Evolutionary conservation across 1,139 yeast species (phyloP).

Genomic region (Lodderomyces metapsilosis): DNA sequence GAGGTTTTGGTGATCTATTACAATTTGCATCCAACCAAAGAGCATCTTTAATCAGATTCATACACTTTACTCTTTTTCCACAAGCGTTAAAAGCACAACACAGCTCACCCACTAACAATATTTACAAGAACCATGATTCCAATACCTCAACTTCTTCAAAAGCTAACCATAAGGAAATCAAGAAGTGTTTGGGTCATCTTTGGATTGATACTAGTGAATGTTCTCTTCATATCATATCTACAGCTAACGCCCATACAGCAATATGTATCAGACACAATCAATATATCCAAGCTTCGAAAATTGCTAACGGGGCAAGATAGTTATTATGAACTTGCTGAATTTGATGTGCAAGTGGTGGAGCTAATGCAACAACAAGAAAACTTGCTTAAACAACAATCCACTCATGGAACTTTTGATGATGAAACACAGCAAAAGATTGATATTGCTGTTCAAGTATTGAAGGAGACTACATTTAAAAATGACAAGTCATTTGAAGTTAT

Average conservation of each 20-base stretch:
- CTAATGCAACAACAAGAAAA: constrained; percentile 1
- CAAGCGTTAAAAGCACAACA: too few species aligned
- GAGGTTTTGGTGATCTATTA: too few species aligned
- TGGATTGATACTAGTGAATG: constrained; percentile 18
- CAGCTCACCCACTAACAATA: too few species aligned
- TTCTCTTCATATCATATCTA: constrained; percentile 17
- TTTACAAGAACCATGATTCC: too few species aligned
- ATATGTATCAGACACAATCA: constrained; percentile 9
- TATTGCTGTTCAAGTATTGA: background rate
- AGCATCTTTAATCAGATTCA: too few species aligned
- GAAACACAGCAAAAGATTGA: background rate
- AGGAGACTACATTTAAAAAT: background rate
- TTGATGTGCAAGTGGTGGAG: constrained; percentile 4
- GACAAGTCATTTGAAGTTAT: constrained; percentile 5
- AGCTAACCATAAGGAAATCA: constrained; percentile 16
- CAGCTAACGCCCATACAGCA: constrained; percentile 8
- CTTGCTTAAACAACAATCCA: background rate
- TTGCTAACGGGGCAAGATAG: constrained; percentile 4
- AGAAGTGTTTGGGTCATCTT: constrained; percentile 18
- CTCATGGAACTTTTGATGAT: background rate
- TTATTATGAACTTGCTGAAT: constrained; percentile 2
- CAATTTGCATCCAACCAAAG: too few species aligned
- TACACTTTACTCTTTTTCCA: too few species aligned
- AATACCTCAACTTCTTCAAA: background rate
- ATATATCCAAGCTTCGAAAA: constrained; percentile 6